Conservation (phyloP, 2,329 filamentous ascomycete genomes). For the Endocalyx cinctus region DNA sequence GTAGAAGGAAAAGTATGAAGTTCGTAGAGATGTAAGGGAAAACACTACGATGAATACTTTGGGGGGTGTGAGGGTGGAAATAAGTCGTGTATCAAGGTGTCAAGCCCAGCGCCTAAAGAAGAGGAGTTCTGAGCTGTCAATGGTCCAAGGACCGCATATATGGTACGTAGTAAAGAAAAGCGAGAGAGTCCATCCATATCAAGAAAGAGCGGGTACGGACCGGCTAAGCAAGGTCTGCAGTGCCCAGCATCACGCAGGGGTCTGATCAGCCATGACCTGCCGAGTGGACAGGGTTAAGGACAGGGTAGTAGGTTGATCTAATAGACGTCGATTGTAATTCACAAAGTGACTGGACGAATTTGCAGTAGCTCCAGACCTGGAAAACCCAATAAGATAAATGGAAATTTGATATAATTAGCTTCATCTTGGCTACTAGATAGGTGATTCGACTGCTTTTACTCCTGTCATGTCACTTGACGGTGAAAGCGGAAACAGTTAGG, state of each 20-base stretch:
- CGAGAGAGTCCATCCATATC: slow-evolving; percentile 38
- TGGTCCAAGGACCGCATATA: slow-evolving; percentile 37
- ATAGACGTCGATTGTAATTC: slow-evolving; percentile 10
- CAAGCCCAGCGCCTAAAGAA: slow-evolving; percentile 38
- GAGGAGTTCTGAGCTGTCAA: slow-evolving; percentile 37
- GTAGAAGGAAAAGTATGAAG: slow-evolving; percentile 22
- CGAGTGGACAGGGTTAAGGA: slow-evolving; percentile 29
- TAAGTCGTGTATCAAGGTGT: slow-evolving; percentile 31
- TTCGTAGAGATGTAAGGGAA: slow-evolving; percentile 24
- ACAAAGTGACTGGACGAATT: slow-evolving; percentile 25
- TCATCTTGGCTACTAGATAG: slow-evolving; percentile 10
- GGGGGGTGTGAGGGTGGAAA: slow-evolving; percentile 30
- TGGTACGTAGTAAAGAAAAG: slow-evolving; percentile 30
- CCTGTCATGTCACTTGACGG: slow-evolving; percentile 25
- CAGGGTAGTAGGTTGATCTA: slow-evolving; percentile 24
- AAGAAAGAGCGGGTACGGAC: slow-evolving; percentile 42
- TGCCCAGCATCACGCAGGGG: slow-evolving; percentile 29
- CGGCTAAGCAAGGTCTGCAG: slow-evolving; percentile 36
- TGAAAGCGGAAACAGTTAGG: slow-evolving; percentile 8
- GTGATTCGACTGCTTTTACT: slow-evolving; percentile 9
- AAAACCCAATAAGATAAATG: slow-evolving; percentile 17
- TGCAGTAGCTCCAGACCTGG: slow-evolving; percentile 29
- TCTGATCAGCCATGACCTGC: slow-evolving; percentile 33
- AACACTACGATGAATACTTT: slow-evolving; percentile 17
- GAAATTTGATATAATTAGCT: slow-evolving; percentile 38